A percentile compares a stretch with the other conserved stretches of the same genome.
Conservation (phyloP, 139 green algal species). For the Chlorella sorokiniana region DNA sequence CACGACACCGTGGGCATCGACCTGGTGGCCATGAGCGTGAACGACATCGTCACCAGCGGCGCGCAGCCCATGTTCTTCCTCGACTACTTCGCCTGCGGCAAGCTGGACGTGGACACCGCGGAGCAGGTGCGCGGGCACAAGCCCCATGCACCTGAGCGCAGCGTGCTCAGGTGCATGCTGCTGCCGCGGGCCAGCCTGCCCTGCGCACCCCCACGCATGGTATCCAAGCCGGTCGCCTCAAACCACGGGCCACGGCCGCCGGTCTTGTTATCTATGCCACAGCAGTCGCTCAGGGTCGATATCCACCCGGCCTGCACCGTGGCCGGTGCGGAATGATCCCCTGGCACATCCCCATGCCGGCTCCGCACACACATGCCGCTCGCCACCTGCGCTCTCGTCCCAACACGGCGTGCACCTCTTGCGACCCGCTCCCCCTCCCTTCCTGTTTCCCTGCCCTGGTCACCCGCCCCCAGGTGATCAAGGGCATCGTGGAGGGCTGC, state of each 20-base stretch:
- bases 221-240: slow-evolving; percentile 24
- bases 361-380: neutral
- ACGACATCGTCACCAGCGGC: slow-evolving; percentile 95
- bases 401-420: neutral
- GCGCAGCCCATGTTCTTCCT: slow-evolving; percentile 98
- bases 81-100: slow-evolving; percentile 95
- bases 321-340: slow-evolving; percentile 50
- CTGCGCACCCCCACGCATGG: slow-evolving; percentile 1
- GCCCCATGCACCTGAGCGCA: neutral
- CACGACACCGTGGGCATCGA: slow-evolving; percentile 98
- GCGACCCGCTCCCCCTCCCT: neutral
- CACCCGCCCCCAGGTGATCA: slow-evolving; percentile 75
- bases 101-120: slow-evolving; percentile 92
- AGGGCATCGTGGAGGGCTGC: slow-evolving; percentile 97
- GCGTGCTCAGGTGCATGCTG: too few species aligned
- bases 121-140: slow-evolving; percentile 60
- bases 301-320: slow-evolving; percentile 25
- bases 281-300: slow-evolving; percentile 36
- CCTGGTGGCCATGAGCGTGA: slow-evolving; percentile 97
- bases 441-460: neutral
- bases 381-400: neutral
- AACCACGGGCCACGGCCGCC: slow-evolving; percentile 7
- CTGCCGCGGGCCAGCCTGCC: too few species aligned
- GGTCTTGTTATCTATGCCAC: slow-evolving; percentile 32
- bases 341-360: slow-evolving; percentile 11